These are phyloP conservation scores for Pleurotus citrinopileatus DNA, from an alignment of 768 basidiomycete genomes.

Conservation along the genomic window DNA sequence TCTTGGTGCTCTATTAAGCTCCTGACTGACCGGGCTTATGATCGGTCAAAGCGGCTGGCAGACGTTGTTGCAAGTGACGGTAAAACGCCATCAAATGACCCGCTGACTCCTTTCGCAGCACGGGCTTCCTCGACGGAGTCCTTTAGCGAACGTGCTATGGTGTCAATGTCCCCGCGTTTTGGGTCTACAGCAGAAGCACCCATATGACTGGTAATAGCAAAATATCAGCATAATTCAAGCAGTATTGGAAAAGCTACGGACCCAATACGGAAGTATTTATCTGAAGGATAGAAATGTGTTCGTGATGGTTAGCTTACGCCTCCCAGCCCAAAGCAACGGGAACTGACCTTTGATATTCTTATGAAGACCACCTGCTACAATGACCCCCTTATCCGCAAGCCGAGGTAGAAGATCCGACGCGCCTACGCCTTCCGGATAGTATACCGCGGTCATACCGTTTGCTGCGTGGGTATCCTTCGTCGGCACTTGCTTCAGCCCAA, in stretches of 20 bases:
- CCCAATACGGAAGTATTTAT: conserved; percentile 83
- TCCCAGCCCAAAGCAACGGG: background rate
- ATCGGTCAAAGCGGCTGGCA: conserved; percentile 1
- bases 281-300: conserved; percentile 23
- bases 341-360: conserved; percentile 62
- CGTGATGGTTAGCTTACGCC: conserved; percentile 10
- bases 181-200: conserved; percentile 69
- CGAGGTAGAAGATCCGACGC: conserved; percentile 69
- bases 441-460: conserved; percentile 89
- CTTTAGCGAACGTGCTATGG: conserved; percentile 53
- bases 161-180: conserved; percentile 67
- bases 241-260: conserved; percentile 22
- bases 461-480: conserved; percentile 54
- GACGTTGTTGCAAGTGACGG: background rate
- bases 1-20: background rate
- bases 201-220: conserved; percentile 63
- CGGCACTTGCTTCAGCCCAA: conserved; percentile 72
- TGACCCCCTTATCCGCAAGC: conserved; percentile 61
- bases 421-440: conserved; percentile 69
- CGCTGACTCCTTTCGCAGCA: conserved; percentile 7
- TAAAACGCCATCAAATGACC: background rate
- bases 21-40: background rate
- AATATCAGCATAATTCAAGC: background rate
- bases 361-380: conserved; percentile 83
- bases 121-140: conserved; percentile 37